Base-by-base conservation (phyloP, 192 early-diverging fungal genomes). In the Coemansia sp. region DNA sequence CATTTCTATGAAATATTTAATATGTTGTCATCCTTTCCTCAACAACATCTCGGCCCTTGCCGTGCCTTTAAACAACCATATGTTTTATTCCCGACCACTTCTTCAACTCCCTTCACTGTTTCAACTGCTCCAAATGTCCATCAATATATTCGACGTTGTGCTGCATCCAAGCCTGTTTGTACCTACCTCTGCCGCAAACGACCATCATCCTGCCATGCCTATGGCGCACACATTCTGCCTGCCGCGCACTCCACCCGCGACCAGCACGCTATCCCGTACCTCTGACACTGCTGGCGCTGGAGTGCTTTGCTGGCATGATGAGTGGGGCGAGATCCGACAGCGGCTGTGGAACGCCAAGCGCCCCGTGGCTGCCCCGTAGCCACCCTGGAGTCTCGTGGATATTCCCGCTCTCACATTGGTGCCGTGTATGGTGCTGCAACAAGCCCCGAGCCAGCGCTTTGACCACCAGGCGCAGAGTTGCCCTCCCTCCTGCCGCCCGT, bases 101-200 rank as follows among this genome's bases (percentile, higher is more conserved):
- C 16, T 14, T 7, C 50, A 53, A 22, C 5, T n/a, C 26, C 25
- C 9, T 6, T 55, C 25, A 41, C 16, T 27, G 6, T 26, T 12
- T 27, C 16, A 14, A 19, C 5, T 28, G 22, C 25, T 21, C 24
- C 47, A 48, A 44, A 58, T 50, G 49, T 50, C 56, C 5, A 38
- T 25, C 49, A 67, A 67, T 41, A 67, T 59, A 24, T 67, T 59
- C 27, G 65, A 67, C 26, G 65, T 67, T 41, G 27, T 67, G 49
- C 19, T 57, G 19, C 65, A 67, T 28, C 55, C 47, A 19, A 32
- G 64, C 49, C 56, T 66, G 30, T 66, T 66, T 48, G 28, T 6
- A 2, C 28, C 6, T 30, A 2, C 28, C 28, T 6, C 2, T 30
- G 3, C 28, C 28, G 28, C 28, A 30, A 30, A 30, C 28, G 28